Evolutionary conservation across 176 grass and related monocot genomes (phyloP).

Genomic region (Calamus simplicifolius): DNA sequence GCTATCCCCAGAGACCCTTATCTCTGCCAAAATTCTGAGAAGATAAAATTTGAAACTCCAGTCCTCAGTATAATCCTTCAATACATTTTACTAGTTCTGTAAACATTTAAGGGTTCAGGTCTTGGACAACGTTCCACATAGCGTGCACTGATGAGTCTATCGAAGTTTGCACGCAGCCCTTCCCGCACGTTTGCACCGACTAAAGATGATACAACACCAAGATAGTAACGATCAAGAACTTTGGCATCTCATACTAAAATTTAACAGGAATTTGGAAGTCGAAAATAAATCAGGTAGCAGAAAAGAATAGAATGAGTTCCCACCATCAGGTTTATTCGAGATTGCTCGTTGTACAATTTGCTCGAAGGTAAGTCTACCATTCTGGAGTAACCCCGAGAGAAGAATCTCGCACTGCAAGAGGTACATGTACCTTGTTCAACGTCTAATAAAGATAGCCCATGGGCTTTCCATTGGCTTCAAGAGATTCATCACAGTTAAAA

Average conservation of each 20-base stretch:
- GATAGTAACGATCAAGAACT: background rate
- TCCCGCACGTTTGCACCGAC: constrained; percentile 21
- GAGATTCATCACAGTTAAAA: too few species aligned
- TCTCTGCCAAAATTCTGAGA: too few species aligned
- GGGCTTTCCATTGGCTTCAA: too few species aligned
- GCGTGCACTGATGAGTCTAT: constrained; percentile 45
- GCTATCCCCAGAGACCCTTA: too few species aligned
- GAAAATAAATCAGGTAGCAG: too few species aligned
- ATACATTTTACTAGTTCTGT: constrained; percentile 36
- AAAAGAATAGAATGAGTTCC: background rate
- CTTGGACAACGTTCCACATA: constrained; percentile 84
- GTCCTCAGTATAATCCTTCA: too few species aligned
- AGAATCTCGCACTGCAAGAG: constrained; percentile 56
- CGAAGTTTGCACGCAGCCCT: constrained; percentile 48
- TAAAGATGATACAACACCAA: background rate
- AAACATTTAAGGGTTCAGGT: constrained; percentile 62
- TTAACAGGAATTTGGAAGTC: too few species aligned
- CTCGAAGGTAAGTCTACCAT: constrained; percentile 87
- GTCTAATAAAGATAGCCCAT: too few species aligned
- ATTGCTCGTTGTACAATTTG: constrained; percentile 54
- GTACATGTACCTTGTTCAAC: too few species aligned
- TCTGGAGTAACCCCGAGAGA: constrained; percentile 65
- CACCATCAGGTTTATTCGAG: constrained; percentile 30
- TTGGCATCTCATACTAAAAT: too few species aligned
- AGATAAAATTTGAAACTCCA: too few species aligned